Conservation (phyloP, 768 basidiomycete species). For the Fomitopsis pulvina region DNA sequence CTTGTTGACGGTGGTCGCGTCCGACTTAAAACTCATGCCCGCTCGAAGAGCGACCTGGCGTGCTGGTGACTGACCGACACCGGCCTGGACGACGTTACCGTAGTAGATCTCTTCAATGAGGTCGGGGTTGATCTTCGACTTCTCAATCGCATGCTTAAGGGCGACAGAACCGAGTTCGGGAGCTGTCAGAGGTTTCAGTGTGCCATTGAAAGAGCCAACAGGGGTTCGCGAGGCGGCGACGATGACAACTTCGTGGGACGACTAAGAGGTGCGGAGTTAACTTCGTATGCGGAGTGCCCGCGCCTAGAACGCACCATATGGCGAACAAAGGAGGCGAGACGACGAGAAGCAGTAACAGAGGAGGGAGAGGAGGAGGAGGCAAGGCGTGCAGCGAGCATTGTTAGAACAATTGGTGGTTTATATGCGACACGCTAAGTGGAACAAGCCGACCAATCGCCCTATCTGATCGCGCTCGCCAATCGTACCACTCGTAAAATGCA, state of each 20-base stretch:
- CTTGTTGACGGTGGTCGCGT: conserved; percentile 99
- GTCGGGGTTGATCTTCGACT: conserved; percentile 73
- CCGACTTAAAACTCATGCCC: conserved; percentile 79
- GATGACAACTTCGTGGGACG: conserved; percentile 80
- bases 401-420: conserved; percentile 7
- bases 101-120: conserved; percentile 94
- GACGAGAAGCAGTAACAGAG: conserved; percentile 18
- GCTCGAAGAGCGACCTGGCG: conserved; percentile 91
- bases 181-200: conserved; percentile 83
- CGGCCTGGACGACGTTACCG: conserved; percentile 96
- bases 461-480: conserved; percentile 10
- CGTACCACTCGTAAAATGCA: conserved; percentile 13
- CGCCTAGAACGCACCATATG: conserved; percentile 20
- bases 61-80: conserved; percentile 96
- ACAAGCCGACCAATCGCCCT: conserved; percentile 13
- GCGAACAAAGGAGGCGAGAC: conserved; percentile 20
- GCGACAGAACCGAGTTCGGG: conserved; percentile 86
- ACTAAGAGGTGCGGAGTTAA: conserved; percentile 7
- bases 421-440: conserved; percentile 12
- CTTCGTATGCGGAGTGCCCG: not conserved
- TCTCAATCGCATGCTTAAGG: conserved; percentile 83
- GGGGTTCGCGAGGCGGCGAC: conserved; percentile 92
- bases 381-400: conserved; percentile 16
- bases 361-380: conserved; percentile 30
- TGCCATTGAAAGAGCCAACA: conserved; percentile 87